These are phyloP conservation scores for Epichloe festucae DNA, from an alignment of 2,329 filamentous ascomycete genomes.

Conservation along the genomic window DNA sequence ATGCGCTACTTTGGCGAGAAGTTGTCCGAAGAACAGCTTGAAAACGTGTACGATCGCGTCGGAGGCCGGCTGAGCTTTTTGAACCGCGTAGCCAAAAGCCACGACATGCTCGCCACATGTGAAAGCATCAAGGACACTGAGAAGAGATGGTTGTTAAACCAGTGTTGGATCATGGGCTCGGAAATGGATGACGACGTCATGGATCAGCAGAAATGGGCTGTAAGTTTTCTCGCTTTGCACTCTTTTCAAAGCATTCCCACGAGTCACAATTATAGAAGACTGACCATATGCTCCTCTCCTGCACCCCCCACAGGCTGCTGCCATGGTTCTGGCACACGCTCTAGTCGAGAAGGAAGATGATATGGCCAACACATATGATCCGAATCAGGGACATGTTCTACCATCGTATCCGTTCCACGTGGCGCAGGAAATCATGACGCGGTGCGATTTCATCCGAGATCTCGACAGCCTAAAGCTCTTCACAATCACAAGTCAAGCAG, in stretches of 20 bases:
- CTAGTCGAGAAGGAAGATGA: constrained; percentile 71
- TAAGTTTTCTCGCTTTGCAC: constrained; percentile 22
- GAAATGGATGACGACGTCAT: constrained; percentile 95
- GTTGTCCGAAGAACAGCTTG: constrained; percentile 41
- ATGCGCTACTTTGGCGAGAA: constrained; percentile 59
- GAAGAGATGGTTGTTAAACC: constrained; percentile 66
- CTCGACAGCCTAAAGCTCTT: constrained; percentile 94
- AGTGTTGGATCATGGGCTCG: constrained; percentile 59
- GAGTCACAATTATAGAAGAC: not conserved
- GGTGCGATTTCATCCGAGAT: constrained; percentile 82
- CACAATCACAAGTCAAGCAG: constrained; percentile 76
- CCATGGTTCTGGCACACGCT: constrained; percentile 84
- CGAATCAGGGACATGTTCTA: constrained; percentile 56
- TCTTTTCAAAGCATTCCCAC: not conserved
- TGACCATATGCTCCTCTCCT: not conserved
- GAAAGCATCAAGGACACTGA: constrained; percentile 57
- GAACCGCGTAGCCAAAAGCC: constrained; percentile 76
- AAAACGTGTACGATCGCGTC: constrained; percentile 72
- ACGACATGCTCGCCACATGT: constrained; percentile 68
- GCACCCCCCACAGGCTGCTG: constrained; percentile 48
- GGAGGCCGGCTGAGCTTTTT: constrained; percentile 82
- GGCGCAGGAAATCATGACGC: constrained; percentile 86
- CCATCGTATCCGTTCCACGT: constrained; percentile 71
- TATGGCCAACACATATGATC: constrained; percentile 53
- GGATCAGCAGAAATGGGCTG: constrained; percentile 92